These are phyloP conservation scores for Elaeagnus macrophylla DNA, from an alignment of 306 rosid species.

Conservation along the genomic window DNA sequence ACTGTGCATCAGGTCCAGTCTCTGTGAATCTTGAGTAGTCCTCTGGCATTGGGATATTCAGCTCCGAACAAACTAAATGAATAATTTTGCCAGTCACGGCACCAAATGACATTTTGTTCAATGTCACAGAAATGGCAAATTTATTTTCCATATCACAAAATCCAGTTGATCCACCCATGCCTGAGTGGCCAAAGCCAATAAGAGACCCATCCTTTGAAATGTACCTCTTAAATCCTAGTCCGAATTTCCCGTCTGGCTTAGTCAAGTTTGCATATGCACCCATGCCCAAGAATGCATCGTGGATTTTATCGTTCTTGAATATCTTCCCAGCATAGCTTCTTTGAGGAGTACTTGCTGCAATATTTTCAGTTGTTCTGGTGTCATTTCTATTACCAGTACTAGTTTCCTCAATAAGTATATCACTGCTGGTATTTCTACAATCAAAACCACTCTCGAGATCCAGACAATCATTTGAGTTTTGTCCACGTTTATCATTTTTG, in stretches of 20 bases:
- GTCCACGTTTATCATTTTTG: constrained; percentile 10
- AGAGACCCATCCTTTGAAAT: constrained; percentile 47
- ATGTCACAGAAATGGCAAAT: constrained; percentile 75
- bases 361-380: neutral
- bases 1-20: constrained; percentile 21
- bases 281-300: constrained; percentile 72
- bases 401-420: constrained; percentile 19
- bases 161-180: constrained; percentile 94
- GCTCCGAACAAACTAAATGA: constrained; percentile 75
- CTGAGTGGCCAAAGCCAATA: constrained; percentile 80
- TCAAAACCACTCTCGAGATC: neutral
- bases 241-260: constrained; percentile 49
- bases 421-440: constrained; percentile 16
- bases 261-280: constrained; percentile 47
- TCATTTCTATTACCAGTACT: constrained; percentile 14
- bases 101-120: constrained; percentile 80
- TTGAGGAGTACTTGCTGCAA: constrained; percentile 11
- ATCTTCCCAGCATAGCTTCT: constrained; percentile 24
- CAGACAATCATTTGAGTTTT: constrained; percentile 16
- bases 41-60: constrained; percentile 66
- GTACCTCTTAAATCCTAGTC: constrained; percentile 73
- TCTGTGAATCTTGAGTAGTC: constrained; percentile 39
- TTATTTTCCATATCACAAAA: constrained; percentile 55
- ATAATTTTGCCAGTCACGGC: constrained; percentile 52
- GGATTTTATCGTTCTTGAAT: constrained; percentile 54